These are phyloP conservation scores for Logfia minima DNA, from an alignment of 129 eudicot genomes.

Conservation along the genomic window DNA sequence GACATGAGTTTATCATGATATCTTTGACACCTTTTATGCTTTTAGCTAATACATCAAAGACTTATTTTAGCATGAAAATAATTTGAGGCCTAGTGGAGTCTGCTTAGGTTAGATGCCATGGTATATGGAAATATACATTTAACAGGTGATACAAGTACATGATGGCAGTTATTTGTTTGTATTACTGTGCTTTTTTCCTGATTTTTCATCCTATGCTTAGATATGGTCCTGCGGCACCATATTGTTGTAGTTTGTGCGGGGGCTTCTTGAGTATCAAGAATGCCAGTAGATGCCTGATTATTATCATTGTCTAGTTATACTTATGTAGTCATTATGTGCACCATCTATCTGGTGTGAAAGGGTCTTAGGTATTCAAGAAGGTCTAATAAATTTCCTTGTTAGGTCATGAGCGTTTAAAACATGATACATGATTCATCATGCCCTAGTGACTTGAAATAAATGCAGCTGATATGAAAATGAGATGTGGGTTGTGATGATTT, in stretches of 20 bases:
- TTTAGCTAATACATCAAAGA: neutral
- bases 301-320: neutral
- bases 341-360: constrained; percentile 23
- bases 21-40: neutral
- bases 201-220: neutral
- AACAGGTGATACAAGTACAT: constrained; percentile 3
- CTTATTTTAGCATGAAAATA: neutral
- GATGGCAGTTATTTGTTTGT: neutral
- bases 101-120: constrained; percentile 9
- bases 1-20: neutral
- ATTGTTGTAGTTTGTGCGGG: neutral
- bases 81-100: neutral
- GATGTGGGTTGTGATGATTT: constrained; percentile 74
- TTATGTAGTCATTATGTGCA: constrained; percentile 16
- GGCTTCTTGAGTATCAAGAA: constrained; percentile 9
- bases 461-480: constrained; percentile 47
- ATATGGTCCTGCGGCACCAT: neutral
- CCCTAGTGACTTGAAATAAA: constrained; percentile 48
- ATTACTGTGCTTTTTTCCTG: neutral
- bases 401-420: constrained; percentile 38
- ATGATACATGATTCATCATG: constrained; percentile 46
- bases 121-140: neutral
- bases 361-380: constrained; percentile 27
- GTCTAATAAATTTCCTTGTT: constrained; percentile 35
- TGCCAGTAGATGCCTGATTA: neutral